Base-by-base conservation (phyloP, 495 filamentous ascomycete species). In the Talaromyces liani region DNA sequence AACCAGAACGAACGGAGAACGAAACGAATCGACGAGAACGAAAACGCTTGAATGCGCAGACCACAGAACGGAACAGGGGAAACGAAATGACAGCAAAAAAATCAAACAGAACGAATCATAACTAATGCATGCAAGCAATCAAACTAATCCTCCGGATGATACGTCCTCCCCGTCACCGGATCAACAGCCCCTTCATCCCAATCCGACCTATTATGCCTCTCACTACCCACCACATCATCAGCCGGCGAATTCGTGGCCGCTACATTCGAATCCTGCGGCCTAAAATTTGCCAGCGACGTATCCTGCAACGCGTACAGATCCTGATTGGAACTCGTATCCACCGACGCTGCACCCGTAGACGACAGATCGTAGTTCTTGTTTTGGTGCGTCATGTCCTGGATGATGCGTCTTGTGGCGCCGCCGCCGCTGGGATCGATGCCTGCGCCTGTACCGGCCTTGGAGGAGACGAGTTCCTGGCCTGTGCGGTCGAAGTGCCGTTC, bases 401-500 rank as follows among this genome's bases (percentile, higher is more conserved):
- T 54, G 2, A 47, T 31, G 14, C 45, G 41, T 33, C 24, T 4
- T 8, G 41, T 10, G 39, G 20, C 41, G 2, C 24, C 45, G 22
- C 41, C 45, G 1, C 53, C 53, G 12, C 22, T 56, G 27, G 53
- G 22, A 33, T 27, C 45, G 16, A 47, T 62, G 60, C 39, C 45
- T 24, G 22, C 25, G 0, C 25, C 29, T 3, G 60, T 62, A 9
- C 6, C 60, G 24, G 58, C 14, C 34, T n/a, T n/a, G 1, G 36
- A 12, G 12, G 61, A 55, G 10, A 71, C 59, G 36, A 70, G 65
- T 62, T 77, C 73, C 58, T 76, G 72, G 33, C 77, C 77, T 4
- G 69, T 70, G 9, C 64, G 64, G 64, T 79, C 74, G 64, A 73
- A 79, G 16, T 67, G 70, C 0, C 70, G 71, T 51, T 79, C 74